Evolutionary conservation across 108 stramenopile genomes (phyloP).

Genomic region (Pseudonitzschia delicatissima): DNA sequence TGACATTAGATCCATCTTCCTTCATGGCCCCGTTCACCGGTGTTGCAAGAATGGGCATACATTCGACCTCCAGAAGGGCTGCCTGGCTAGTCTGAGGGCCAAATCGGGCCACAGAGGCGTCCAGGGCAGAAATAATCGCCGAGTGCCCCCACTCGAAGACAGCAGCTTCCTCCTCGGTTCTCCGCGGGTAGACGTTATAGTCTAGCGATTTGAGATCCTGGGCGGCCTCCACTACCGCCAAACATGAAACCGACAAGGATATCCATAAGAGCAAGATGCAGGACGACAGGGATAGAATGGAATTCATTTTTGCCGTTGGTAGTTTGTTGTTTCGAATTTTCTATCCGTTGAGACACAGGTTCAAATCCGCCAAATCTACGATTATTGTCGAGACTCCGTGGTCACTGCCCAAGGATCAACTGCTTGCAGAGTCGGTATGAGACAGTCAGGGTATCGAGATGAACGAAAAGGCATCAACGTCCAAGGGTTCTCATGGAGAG

Average conservation of each 20-base stretch:
- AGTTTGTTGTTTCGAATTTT: too few species aligned
- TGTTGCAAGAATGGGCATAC: constrained; percentile 65
- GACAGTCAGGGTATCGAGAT: too few species aligned
- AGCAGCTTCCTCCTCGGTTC: constrained; percentile 79
- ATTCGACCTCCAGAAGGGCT: constrained; percentile 86
- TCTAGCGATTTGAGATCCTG: constrained; percentile 18
- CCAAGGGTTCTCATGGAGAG: too few species aligned
- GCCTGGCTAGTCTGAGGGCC: constrained; percentile 84
- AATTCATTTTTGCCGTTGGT: neutral
- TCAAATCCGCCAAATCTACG: too few species aligned
- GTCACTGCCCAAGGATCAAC: too few species aligned
- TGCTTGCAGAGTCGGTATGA: too few species aligned
- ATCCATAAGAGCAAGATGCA: neutral
- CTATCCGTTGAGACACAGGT: too few species aligned
- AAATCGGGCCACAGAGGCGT: constrained; percentile 81
- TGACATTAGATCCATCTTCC: neutral
- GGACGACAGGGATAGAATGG: neutral
- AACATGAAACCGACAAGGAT: neutral
- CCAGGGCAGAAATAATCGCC: constrained; percentile 84
- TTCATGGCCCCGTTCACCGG: constrained; percentile 68
- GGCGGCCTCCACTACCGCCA: neutral
- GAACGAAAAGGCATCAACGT: too few species aligned
- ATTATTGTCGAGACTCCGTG: too few species aligned
- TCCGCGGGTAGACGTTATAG: constrained; percentile 55
- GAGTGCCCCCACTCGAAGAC: constrained; percentile 92